Conservation (phyloP, 192 early-diverging fungal genomes). For the Chytriomyces sp. region DNA sequence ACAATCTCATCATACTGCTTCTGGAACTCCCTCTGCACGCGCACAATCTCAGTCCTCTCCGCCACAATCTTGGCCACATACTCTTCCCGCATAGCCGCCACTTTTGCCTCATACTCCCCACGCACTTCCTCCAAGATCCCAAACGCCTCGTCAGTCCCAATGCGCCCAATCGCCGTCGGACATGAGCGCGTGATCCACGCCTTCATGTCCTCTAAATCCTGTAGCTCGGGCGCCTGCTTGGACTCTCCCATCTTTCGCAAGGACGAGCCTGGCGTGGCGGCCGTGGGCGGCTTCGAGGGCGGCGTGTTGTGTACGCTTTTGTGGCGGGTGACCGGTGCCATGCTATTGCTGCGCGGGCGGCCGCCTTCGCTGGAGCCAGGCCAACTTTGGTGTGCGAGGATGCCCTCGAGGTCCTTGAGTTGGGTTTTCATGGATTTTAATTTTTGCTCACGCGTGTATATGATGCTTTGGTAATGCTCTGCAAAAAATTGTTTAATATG, state of each 20-base stretch:
- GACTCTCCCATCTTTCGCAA: background rate
- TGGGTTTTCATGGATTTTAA: constrained; percentile 10
- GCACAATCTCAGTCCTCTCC: background rate
- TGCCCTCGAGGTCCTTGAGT: constrained; percentile 4
- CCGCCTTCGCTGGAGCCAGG: background rate
- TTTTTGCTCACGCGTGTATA: constrained; percentile 6
- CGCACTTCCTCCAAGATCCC: background rate
- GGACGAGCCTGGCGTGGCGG: background rate
- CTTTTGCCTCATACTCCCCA: constrained; percentile 3
- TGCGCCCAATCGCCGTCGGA: constrained; percentile 6
- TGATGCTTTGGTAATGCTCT: constrained; percentile 24
- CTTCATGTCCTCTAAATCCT: constrained; percentile 1
- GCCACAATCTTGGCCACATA: constrained; percentile 1
- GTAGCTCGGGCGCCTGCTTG: background rate
- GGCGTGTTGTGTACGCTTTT: background rate
- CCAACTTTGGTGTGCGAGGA: background rate
- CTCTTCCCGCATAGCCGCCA: background rate
- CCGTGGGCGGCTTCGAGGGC: background rate
- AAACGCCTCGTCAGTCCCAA: constrained; percentile 9
- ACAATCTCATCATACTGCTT: constrained; percentile 15
- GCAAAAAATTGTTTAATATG: background rate
- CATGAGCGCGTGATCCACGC: constrained; percentile 6
- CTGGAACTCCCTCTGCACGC: background rate
- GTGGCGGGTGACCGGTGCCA: background rate
- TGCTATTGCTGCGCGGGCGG: background rate